Conservation (phyloP, 805 yeast species). For the Metschnikowia arizonensis region DNA sequence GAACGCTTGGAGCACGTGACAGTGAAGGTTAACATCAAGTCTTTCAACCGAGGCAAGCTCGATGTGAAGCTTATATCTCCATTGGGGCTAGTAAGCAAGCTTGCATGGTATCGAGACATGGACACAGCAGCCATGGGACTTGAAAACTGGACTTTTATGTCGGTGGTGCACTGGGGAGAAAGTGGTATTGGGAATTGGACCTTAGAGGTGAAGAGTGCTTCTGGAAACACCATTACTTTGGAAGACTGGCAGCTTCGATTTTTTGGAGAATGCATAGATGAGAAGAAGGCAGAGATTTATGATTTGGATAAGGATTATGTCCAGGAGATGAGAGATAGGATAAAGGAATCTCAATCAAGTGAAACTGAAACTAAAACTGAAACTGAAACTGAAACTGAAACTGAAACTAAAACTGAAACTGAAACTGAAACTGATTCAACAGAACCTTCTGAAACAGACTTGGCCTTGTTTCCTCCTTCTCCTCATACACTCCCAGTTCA, state of each 20-base stretch:
- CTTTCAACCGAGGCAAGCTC: conserved; percentile 66
- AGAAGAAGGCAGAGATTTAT: conserved; percentile 54
- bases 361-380: no score
- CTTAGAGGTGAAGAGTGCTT: conserved; percentile 51
- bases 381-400: no score
- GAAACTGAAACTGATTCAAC: no score
- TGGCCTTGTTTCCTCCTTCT: no score
- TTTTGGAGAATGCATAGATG: conserved; percentile 77
- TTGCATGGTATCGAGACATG: conserved; percentile 61
- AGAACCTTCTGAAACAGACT: no score
- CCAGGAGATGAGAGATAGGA: conserved; percentile 29
- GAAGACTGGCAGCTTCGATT: conserved; percentile 71
- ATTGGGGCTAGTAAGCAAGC: conserved; percentile 61
- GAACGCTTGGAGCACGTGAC: conserved; percentile 82
- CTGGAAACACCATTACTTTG: conserved; percentile 37
- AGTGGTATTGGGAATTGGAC: conserved; percentile 78
- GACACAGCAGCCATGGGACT: conserved; percentile 63
- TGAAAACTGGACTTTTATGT: conserved; percentile 84
- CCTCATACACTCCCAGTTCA: no score
- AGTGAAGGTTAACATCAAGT: conserved; percentile 66
- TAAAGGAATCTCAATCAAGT: no score
- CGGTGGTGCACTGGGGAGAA: conserved; percentile 98
- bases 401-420: no score
- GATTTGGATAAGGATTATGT: conserved; percentile 49
- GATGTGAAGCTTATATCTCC: conserved; percentile 70